Evolutionary conservation across 441 rosid genomes (phyloP).

Genomic region (Jatropha multifida): DNA sequence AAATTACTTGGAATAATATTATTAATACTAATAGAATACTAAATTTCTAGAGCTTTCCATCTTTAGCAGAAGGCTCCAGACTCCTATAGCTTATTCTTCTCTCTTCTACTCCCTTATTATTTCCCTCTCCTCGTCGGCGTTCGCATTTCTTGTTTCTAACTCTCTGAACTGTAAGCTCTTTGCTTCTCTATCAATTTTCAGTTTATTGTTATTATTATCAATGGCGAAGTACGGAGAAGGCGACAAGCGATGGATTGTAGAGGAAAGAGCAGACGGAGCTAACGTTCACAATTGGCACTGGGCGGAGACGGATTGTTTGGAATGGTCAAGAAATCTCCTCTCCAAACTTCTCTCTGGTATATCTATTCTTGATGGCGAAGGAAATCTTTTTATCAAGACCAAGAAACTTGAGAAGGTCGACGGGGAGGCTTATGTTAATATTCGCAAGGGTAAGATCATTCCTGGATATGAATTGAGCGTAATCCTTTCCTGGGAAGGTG

Average conservation of each 20-base stretch:
- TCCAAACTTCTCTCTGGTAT: constrained; percentile 49
- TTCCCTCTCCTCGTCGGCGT: neutral
- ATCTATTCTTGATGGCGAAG: constrained; percentile 64
- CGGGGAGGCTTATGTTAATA: constrained; percentile 92
- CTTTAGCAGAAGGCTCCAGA: constrained; percentile 19
- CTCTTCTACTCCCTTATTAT: neutral
- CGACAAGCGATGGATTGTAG: constrained; percentile 97
- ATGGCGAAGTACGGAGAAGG: constrained; percentile 98
- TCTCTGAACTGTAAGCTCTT: neutral
- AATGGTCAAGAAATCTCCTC: constrained; percentile 72
- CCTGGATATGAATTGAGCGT: constrained; percentile 87
- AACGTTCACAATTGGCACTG: constrained; percentile 99
- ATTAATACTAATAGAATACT: neutral
- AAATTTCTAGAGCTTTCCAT: constrained; percentile 34
- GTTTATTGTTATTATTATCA: neutral
- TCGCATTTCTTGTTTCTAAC: neutral
- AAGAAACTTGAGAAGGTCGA: constrained; percentile 68
- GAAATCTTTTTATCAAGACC: constrained; percentile 50
- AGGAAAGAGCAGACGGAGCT: constrained; percentile 91
- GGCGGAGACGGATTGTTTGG: constrained; percentile 91
- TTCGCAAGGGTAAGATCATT: constrained; percentile 88
- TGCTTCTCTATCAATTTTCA: too few species aligned
- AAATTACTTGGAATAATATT: too few species aligned
- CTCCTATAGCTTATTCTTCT: neutral
- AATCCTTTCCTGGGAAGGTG: constrained; percentile 76